Evolutionary conservation across 1,284 basidiomycete genomes (phyloP).

Genomic region (Erythrobasidium hasegawianum): DNA sequence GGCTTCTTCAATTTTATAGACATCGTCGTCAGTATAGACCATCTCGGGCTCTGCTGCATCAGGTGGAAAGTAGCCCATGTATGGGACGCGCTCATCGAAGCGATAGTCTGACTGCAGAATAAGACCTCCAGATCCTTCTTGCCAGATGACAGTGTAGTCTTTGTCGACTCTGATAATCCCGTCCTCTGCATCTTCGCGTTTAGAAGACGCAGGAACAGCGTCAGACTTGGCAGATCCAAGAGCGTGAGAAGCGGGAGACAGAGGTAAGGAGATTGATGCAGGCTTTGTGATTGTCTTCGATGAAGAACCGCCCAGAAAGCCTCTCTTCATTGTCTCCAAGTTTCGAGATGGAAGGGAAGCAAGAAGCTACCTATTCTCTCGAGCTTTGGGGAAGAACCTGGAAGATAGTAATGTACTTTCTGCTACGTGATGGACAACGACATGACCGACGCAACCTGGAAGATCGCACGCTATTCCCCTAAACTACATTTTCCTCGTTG

Average conservation of each 20-base stretch:
- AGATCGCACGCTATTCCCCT: too few relatives aligned
- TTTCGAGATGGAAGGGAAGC: not conserved
- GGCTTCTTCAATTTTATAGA: conserved; percentile 4
- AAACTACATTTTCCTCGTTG: too few relatives aligned
- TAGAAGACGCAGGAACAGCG: not conserved
- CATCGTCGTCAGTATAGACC: conserved; percentile 11
- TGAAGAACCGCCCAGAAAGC: conserved; percentile 1
- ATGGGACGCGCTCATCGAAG: conserved; percentile 4
- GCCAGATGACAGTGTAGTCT: conserved; percentile 8
- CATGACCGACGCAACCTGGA: too few relatives aligned
- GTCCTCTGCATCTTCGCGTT: not conserved
- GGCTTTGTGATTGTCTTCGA: not conserved
- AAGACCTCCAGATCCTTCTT: not conserved
- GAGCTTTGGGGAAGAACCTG: too few relatives aligned
- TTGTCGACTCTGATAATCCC: not conserved
- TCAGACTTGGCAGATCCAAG: not conserved
- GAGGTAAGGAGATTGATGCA: not conserved
- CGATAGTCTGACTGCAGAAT: conserved; percentile 23
- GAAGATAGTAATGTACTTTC: too few relatives aligned
- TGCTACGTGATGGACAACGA: too few relatives aligned
- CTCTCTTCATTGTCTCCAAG: conserved; percentile 5
- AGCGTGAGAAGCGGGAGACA: not conserved
- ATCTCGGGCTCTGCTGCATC: not conserved
- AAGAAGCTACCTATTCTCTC: not conserved
- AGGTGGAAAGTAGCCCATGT: conserved; percentile 24